Evolutionary conservation across 164 flowering plant genomes (phyloP).

Genomic region (Saururus chinensis): DNA sequence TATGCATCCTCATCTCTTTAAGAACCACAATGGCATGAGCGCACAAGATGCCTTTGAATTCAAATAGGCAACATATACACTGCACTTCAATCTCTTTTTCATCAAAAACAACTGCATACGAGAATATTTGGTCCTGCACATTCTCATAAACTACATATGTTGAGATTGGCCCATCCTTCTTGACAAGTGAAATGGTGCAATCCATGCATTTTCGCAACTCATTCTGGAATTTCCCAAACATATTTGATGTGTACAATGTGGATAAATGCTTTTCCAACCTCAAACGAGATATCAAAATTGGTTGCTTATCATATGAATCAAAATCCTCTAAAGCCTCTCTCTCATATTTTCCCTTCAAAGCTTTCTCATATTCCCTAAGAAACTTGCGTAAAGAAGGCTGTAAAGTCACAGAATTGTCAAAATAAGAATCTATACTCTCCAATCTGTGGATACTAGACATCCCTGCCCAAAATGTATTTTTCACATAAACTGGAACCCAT

Average conservation of each 20-base stretch:
- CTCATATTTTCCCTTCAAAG: slow-evolving; percentile 1
- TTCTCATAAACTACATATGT: slow-evolving; percentile 60
- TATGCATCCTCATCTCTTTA: slow-evolving; percentile 59
- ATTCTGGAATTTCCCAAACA: slow-evolving; percentile 67
- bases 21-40: slow-evolving; percentile 73
- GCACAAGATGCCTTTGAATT: slow-evolving; percentile 75
- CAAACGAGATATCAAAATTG: slow-evolving; percentile 13
- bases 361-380: slow-evolving; percentile 5
- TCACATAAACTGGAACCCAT: slow-evolving; percentile 5
- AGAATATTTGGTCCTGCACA: slow-evolving; percentile 35
- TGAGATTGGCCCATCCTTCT: slow-evolving; percentile 44
- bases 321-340: slow-evolving; percentile 7
- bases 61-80: slow-evolving; percentile 81
- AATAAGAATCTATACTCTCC: slow-evolving; percentile 4
- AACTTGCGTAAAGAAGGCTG: slow-evolving; percentile 5
- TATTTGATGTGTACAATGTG: slow-evolving; percentile 46
- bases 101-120: slow-evolving; percentile 50
- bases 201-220: slow-evolving; percentile 69
- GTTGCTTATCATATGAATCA: slow-evolving; percentile 2
- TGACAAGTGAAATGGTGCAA: slow-evolving; percentile 55
- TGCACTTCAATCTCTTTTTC: slow-evolving; percentile 45
- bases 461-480: slow-evolving; percentile 5
- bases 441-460: slow-evolving; percentile 1
- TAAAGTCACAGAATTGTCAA: slow-evolving; percentile 8
- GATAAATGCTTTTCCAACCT: slow-evolving; percentile 88